Base-by-base conservation (phyloP, 129 eudicot genomes). In the Flaveria bidentis region DNA sequence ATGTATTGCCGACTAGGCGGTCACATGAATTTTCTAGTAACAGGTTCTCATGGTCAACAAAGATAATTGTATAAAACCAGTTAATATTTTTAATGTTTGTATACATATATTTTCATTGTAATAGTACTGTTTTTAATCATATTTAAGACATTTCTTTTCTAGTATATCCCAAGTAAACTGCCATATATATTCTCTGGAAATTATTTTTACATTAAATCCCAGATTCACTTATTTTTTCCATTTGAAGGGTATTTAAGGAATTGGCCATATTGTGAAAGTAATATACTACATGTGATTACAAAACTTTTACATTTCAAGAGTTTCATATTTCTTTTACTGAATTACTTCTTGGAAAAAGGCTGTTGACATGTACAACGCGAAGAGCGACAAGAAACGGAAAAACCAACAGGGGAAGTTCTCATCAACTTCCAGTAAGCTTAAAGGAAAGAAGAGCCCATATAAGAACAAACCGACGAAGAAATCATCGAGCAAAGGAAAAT, bases 361-460 rank as follows among this genome's bases (percentile, higher is more conserved):
- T 44, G 96, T 91, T 52, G 91, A 86, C 87, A 87, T 89, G 96
- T 86, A 91, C 84, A 94, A 91, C 41, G 88, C 84, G 82, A 92
- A 87, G 84, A 88, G 81, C n/a, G 97, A 94, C 63, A 94, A 91
- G 86, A 86, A 86, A 73, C 74, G 90, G 52, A 88, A 71, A 60
- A 86, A 75, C 67, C 84, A 91, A 60, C 85, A 80, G 14, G 91
- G 91, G 30, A 88, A 84, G 41, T 73, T 84, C 1, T 82, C 86
- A 30, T 78, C 96, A 9, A 61, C 77, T 23, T 85, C 92, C 0
- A 78, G 91, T 84, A 93, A 88, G 69, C 61, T 91, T 72, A 91
- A 86, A 74, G 56, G 86, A 39, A 86, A 80, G 79, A 91, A 86
- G 80, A 88, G 91, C 72, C 82, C 97, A 36, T 84, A 83, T 75